phyloP scores from a whole-genome alignment of 2,329 filamentous ascomycete species.

The Exophiala sideris region DNA sequence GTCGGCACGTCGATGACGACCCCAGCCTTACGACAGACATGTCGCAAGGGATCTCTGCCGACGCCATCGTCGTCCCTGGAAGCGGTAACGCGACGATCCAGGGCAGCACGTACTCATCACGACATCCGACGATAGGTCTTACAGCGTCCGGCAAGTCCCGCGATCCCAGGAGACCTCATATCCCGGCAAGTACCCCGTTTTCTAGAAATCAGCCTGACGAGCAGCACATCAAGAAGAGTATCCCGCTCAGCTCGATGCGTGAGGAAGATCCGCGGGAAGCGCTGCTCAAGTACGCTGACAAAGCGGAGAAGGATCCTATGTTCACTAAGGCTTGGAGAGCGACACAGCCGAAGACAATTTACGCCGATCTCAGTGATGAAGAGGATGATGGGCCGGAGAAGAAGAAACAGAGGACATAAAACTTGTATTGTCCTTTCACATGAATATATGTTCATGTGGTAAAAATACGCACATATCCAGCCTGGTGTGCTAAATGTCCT shows the following conservation, averaged over 20 bases:
- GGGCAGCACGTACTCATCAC: constrained; percentile 57
- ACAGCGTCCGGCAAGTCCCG: constrained; percentile 72
- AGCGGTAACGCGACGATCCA: constrained; percentile 23
- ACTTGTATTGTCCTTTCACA: background rate
- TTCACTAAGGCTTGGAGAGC: constrained; percentile 92
- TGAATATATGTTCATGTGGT: background rate
- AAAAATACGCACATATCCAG: background rate
- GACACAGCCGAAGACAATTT: constrained; percentile 89
- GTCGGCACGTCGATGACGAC: constrained; percentile 92
- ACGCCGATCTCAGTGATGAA: constrained; percentile 82
- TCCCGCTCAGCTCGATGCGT: constrained; percentile 85
- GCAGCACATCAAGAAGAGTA: constrained; percentile 80
- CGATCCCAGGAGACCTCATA: constrained; percentile 80
- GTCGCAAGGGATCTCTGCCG: constrained; percentile 67
- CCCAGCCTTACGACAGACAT: constrained; percentile 81
- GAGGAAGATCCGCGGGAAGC: constrained; percentile 96
- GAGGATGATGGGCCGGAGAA: constrained; percentile 70
- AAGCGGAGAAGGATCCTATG: constrained; percentile 86
- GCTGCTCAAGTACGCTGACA: constrained; percentile 88
- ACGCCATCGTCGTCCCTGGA: constrained; percentile 67
- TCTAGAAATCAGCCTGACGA: constrained; percentile 86
- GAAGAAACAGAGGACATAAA: constrained; percentile 47
- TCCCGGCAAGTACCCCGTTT: constrained; percentile 83
- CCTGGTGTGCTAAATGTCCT: background rate
- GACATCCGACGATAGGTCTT: constrained; percentile 68